phyloP scores from a whole-genome alignment of 2,329 filamentous ascomycete genomes.

The Ophiostoma ulmi region DNA sequence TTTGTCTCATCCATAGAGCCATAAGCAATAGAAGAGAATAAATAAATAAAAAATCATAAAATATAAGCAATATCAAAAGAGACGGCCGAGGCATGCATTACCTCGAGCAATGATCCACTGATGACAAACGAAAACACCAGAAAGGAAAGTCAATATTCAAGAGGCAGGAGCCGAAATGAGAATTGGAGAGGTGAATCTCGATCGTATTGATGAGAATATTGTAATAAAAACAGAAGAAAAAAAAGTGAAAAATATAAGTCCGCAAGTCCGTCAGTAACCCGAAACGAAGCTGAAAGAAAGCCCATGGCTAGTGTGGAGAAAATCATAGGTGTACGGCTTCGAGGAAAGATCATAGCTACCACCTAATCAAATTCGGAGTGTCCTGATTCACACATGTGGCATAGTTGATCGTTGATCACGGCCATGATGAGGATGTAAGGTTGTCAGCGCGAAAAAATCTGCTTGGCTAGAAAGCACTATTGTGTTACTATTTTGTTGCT shows the following conservation, averaged over 20 bases:
- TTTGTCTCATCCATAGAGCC: neutral
- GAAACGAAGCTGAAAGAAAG: neutral
- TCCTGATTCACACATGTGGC: neutral
- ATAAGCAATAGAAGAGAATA: neutral
- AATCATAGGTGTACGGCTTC: neutral
- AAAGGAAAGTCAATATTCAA: neutral
- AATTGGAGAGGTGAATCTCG: neutral
- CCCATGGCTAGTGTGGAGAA: neutral
- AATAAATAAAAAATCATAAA: too few relatives aligned
- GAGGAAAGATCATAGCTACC: too few relatives aligned
- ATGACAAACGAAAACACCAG: constrained; percentile 9
- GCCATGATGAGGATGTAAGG: neutral
- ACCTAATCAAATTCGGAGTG: too few relatives aligned
- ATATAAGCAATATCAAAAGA: neutral
- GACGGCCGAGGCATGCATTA: neutral
- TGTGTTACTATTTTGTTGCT: neutral
- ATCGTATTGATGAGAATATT: neutral
- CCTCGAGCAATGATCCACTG: neutral
- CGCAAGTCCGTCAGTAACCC: neutral
- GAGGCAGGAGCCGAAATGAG: neutral
- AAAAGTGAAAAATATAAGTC: neutral
- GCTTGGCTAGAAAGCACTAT: neutral
- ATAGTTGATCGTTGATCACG: neutral
- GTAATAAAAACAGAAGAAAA: neutral
- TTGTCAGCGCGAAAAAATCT: neutral